A percentile compares a stretch with the other conserved stretches of the same genome.
These are phyloP conservation scores for Isabelozyma rhagii DNA, from an alignment of 805 yeast genomes.

Conservation along the genomic window DNA sequence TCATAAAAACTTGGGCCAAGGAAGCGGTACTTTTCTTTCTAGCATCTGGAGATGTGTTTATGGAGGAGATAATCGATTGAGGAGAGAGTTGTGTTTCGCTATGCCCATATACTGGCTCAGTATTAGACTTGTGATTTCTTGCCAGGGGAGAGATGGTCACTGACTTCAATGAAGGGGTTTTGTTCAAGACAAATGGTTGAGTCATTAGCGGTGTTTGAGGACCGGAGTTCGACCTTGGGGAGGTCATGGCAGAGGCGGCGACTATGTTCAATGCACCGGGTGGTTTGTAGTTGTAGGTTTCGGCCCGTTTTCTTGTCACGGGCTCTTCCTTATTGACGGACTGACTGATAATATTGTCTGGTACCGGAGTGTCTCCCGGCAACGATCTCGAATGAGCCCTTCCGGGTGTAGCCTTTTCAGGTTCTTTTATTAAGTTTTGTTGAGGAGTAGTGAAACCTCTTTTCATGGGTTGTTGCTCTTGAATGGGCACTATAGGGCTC, in stretches of 20 bases:
- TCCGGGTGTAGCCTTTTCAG: conserved; percentile 5
- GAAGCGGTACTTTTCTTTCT: conserved; percentile 13
- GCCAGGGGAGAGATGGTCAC: conserved; percentile 37
- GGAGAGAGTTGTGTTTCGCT: not conserved
- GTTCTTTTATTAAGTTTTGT: not conserved
- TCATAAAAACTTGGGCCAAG: not conserved
- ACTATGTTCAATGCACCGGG: conserved; percentile 7
- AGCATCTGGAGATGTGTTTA: conserved; percentile 2
- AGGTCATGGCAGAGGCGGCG: not conserved
- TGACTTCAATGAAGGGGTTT: conserved; percentile 36
- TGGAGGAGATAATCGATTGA: not conserved
- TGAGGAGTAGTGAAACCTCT: too few species aligned
- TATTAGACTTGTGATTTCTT: conserved; percentile 6
- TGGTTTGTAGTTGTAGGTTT: conserved; percentile 16
- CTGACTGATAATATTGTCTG: not conserved
- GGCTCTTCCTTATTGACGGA: not conserved
- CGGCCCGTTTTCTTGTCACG: conserved; percentile 16
- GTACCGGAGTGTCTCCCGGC: conserved; percentile 10
- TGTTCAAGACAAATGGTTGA: conserved; percentile 9
- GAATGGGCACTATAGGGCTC: conserved; percentile 29
- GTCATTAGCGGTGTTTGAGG: conserved; percentile 12
- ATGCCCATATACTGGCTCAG: not conserved
- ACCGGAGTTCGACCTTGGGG: not conserved
- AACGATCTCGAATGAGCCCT: conserved; percentile 33
- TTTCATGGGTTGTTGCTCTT: conserved; percentile 7